Conservation (phyloP, 108 stramenopile species). For the Aurantiochytrium sp. region DNA sequence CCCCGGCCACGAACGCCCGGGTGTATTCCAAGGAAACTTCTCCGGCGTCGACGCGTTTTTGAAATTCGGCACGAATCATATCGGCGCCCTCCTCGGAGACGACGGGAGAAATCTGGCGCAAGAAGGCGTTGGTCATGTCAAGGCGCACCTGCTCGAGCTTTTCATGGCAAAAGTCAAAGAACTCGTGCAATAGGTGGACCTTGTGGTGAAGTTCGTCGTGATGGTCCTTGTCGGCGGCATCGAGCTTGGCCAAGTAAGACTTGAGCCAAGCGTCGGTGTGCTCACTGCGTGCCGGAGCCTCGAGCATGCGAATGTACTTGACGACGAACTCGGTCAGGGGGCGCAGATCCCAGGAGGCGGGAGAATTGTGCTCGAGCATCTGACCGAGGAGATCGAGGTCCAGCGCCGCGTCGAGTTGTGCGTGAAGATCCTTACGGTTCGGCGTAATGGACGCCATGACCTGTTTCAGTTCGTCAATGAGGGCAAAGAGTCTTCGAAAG, state of each 20-base stretch:
- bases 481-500: background rate
- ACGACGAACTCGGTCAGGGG: background rate
- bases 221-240: background rate
- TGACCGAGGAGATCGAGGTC: background rate
- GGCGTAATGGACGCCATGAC: background rate
- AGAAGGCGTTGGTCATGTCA: background rate
- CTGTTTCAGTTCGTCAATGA: background rate
- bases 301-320: background rate
- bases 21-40: background rate
- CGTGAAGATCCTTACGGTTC: background rate
- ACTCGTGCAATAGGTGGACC: background rate
- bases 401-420: background rate
- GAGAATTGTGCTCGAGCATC: background rate
- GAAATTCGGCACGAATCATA: background rate
- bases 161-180: background rate
- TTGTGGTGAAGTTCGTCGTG: background rate
- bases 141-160: background rate
- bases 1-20: background rate
- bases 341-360: background rate
- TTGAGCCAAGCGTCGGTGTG: background rate
- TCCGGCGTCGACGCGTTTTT: background rate
- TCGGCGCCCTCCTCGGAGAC: constrained; percentile 6
- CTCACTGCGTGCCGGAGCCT: background rate
- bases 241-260: background rate
- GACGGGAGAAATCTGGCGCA: background rate